Evolutionary conservation across 495 filamentous ascomycete species (phyloP), one percentile per base, ranked within the genome.

Genomic region (Astrocystis sublimbata): DNA sequence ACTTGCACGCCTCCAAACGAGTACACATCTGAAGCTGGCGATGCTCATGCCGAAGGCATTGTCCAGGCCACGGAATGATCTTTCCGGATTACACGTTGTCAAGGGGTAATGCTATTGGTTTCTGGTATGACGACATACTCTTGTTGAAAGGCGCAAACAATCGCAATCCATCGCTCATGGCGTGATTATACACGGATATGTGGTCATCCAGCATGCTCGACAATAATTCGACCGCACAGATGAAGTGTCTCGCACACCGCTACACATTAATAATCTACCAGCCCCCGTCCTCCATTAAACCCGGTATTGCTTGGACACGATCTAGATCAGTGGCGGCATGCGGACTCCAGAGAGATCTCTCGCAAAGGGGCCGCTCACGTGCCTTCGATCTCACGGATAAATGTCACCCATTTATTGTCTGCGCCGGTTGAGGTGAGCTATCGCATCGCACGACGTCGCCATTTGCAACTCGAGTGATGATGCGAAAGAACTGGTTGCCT

Each of bases 151-250:
- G 13, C 60, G 51, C 47, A 38, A 56, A 21, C 26, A 40, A 33
- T 33, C 35, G 47, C 35, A 40, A 40, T 52, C 28, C 49, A 36
- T 46, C 49, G 28, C 41, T 13, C 41, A 62, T 62, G 60, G 56
- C 60, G 60, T 49, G 60, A 62, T 62, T 26, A 15, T 28, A 19
- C 17, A 51, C 60, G 36, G 55, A 45, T 49, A 62, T 62, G 51
- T 54, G 36, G 31, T 61, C 59, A 61, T 61, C 35, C 38, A 28
- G 9, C 46, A 23, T 28, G 7, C 58, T 50, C 54, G 54, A 45
- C 38, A 33, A 31, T 26, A 45, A 57, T 57, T 57, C 54, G 54
- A 52, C 49, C 40, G 45, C 9, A 28, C 2, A 10, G 26, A 57
- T 41, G 54, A 35, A 28, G 13, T 45, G 15, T n/a, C 28, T 33